Percentiles rank a stretch among this genome's conserved stretches.
These are phyloP conservation scores for Arctostaphylos glauca DNA, from an alignment of 148 eudicot species.

Conservation along the genomic window DNA sequence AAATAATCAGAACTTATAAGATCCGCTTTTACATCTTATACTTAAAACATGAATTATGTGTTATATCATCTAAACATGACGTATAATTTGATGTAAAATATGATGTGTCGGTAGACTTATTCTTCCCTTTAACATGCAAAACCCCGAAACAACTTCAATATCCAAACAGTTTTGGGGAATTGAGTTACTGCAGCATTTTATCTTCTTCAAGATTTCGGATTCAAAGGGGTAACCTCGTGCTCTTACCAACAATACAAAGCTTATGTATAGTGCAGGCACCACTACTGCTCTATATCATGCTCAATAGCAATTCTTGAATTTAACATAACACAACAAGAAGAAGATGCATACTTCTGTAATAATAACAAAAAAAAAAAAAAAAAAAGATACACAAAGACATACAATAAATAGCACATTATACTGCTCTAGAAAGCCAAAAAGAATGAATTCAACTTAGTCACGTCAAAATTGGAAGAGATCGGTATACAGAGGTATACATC, in stretches of 20 bases:
- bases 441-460: background rate
- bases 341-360: background rate
- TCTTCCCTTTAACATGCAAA: background rate
- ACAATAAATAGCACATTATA: background rate
- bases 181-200: background rate
- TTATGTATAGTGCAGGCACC: too few species aligned
- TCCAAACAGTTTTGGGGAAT: background rate
- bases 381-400: background rate
- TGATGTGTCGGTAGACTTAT: too few species aligned
- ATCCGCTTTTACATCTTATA: too few species aligned
- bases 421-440: background rate
- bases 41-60: too few species aligned
- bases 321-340: too few species aligned
- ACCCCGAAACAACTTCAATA: background rate
- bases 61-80: too few species aligned
- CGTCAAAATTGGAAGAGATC: background rate
- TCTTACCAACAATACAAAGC: background rate
- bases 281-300: background rate
- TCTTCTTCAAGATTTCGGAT: background rate
- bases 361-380: too few species aligned
- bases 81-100: too few species aligned
- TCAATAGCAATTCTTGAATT: background rate
- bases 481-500: constrained; percentile 11
- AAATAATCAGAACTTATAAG: too few species aligned
- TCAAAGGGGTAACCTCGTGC: background rate